These are phyloP conservation scores for Tillandsia leiboldiana DNA, from an alignment of 176 grass and related monocot genomes.

Conservation along the genomic window DNA sequence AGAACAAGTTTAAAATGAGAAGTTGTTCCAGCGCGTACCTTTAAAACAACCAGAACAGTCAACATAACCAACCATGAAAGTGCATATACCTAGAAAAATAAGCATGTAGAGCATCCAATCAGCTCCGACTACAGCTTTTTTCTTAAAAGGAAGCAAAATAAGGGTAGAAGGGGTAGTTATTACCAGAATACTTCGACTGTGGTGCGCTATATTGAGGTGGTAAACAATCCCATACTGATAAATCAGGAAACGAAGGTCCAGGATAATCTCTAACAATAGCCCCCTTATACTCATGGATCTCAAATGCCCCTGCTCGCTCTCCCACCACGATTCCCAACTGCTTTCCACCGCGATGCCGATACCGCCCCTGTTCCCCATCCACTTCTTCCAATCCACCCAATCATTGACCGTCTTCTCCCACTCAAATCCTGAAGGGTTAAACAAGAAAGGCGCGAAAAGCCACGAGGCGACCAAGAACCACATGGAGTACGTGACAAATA, in stretches of 20 bases:
- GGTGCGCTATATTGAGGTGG: slow-evolving; percentile 71
- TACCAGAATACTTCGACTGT: slow-evolving; percentile 69
- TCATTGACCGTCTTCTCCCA: slow-evolving; percentile 93
- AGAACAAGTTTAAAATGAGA: background rate
- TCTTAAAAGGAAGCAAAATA: slow-evolving; percentile 15
- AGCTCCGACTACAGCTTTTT: background rate
- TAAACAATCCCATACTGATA: slow-evolving; percentile 98
- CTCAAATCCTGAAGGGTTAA: slow-evolving; percentile 90
- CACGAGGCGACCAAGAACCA: slow-evolving; percentile 91
- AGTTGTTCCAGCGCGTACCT: slow-evolving; percentile 33
- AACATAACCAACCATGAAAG: slow-evolving; percentile 95
- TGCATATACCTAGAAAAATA: slow-evolving; percentile 58
- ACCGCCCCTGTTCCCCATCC: slow-evolving; percentile 77
- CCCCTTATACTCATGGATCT: slow-evolving; percentile 54
- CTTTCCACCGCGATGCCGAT: slow-evolving; percentile 58
- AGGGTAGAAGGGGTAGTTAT: slow-evolving; percentile 8
- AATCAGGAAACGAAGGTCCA: slow-evolving; percentile 87
- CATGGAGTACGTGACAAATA: slow-evolving; percentile 81
- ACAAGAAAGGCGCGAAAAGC: slow-evolving; percentile 81
- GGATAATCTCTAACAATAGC: slow-evolving; percentile 70
- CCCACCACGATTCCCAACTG: slow-evolving; percentile 98
- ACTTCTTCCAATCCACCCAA: slow-evolving; percentile 84
- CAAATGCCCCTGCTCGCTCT: slow-evolving; percentile 68
- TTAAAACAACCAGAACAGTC: slow-evolving; percentile 67
- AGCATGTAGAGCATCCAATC: slow-evolving; percentile 1